A percentile compares a stretch with the other conserved stretches of the same genome.
Conservation (phyloP, 805 yeast genomes). For the Metschnikowia baotianmanensis region DNA sequence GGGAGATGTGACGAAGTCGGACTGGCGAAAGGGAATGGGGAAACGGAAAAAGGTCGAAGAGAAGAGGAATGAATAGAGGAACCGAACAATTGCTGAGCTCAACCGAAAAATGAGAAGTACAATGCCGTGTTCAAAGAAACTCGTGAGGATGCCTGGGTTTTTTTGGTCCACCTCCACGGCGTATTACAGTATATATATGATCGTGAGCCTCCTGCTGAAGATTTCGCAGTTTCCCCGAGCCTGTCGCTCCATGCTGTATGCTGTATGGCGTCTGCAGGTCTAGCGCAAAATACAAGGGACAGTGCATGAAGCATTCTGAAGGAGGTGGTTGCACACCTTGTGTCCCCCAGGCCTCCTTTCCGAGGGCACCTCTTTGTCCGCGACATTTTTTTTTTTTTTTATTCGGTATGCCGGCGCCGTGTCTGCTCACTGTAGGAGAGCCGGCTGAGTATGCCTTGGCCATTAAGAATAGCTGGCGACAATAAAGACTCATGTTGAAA, state of each 20-base stretch:
- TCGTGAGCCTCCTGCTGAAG: conserved; percentile 8
- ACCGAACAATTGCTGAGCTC: conserved; percentile 2
- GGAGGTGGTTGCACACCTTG: conserved; percentile 12
- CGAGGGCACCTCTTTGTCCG: conserved; percentile 10
- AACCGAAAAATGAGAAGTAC: conserved; percentile 3
- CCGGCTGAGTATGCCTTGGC: background rate
- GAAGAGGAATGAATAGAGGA: conserved; percentile 1
- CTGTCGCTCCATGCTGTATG: conserved; percentile 9
- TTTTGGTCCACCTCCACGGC: conserved; percentile 4
- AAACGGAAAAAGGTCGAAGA: background rate
- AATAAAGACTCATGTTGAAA: background rate
- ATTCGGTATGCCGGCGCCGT: background rate
- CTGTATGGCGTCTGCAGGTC: conserved; percentile 10
- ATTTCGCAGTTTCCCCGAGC: conserved; percentile 7
- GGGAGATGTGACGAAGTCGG: conserved; percentile 5
- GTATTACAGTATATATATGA: conserved; percentile 11
- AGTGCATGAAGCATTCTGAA: conserved; percentile 9
- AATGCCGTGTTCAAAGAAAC: conserved; percentile 4
- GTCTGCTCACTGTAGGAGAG: background rate
- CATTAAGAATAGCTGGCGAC: background rate
- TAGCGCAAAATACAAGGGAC: conserved; percentile 9
- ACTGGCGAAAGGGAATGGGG: conserved; percentile 6
- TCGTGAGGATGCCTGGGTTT: conserved; percentile 7
- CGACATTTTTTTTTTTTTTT: conserved; percentile 5
- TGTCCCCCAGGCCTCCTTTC: conserved; percentile 9